Evolutionary conservation across 129 eudicot species (phyloP), one percentile per base, ranked within the genome.

Genomic region (Flaveria ramosissima): DNA sequence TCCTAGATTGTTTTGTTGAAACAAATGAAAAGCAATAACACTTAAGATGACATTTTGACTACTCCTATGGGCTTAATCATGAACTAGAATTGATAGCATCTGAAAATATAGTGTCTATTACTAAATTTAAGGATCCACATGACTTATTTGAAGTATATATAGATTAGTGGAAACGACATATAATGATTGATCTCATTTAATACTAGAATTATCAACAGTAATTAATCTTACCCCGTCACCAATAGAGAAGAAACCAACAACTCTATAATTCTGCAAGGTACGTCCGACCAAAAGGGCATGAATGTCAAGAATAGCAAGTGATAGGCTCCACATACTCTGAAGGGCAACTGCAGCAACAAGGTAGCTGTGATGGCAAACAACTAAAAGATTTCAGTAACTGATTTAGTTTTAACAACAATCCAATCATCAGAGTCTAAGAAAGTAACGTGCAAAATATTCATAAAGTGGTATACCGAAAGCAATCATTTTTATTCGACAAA

Each of bases 311-410:
- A 92, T 84, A 72, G 88, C 96, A 57, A 92, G 85, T 47, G 88
- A 80, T 39, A 92, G 77, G 73, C 97, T 92, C 97, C 97, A 92
- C 76, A 92, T n/a, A 84, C 92, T 92, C 89, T 92, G 97, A 77
- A 92, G 76, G 41, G 88, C 89, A 76, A 88, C 77, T 78, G 96
- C 93, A 77, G 97, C 97, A 77, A 92, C 97, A 80, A 92, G 96
- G 83, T 89, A 92, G 87, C 97, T 92, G 87, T 8, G 67, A 83
- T 30, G 46, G 70, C 62, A 87, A 68, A 74, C 50, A 78, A 7
- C 23, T 47, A 2, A 30, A 67, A 79, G 47, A 7, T 76, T 43
- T 83, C 48, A 68, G 46, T 52, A 59, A 21, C 36, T 3, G 17
- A 48, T 17, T 23, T 32, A 55, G 24, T 8, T 50, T 75, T 36